A percentile compares a stretch with the other conserved stretches of the same genome.
Conservation (phyloP, 192 early-diverging fungal species). For the Phycomyces nitens region DNA sequence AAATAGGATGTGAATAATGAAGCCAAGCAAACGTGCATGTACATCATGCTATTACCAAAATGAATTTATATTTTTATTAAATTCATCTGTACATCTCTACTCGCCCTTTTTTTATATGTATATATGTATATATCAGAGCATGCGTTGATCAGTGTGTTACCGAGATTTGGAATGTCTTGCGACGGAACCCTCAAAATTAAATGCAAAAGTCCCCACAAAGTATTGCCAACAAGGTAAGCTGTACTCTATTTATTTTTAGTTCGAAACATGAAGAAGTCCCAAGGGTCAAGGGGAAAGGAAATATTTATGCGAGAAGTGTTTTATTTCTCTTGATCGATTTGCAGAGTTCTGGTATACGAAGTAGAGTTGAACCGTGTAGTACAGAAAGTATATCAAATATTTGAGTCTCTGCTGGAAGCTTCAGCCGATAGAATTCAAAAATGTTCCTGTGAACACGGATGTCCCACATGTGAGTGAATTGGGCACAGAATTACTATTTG, state of each 20-base stretch:
- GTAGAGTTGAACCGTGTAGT: constrained; percentile 29
- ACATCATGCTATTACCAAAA: too few relatives aligned
- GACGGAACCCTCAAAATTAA: constrained; percentile 43
- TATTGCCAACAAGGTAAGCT: constrained; percentile 42
- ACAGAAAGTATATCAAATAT: constrained; percentile 37
- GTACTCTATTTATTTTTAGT: too few relatives aligned
- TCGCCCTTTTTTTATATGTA: too few relatives aligned
- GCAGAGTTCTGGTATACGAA: constrained; percentile 49
- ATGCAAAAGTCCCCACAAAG: constrained; percentile 48
- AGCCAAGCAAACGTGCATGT: too few relatives aligned
- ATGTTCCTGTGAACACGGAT: constrained; percentile 48
- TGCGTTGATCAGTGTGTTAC: constrained; percentile 41
- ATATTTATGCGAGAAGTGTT: neutral
- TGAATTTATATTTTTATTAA: too few relatives aligned
- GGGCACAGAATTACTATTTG: neutral
- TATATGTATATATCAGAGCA: constrained; percentile 28
- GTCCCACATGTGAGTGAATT: constrained; percentile 52
- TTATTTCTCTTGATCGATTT: neutral
- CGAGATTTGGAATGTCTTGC: constrained; percentile 25
- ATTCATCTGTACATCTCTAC: too few relatives aligned
- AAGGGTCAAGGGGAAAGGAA: too few relatives aligned
- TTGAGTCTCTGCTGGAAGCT: constrained; percentile 32
- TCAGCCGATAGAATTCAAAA: constrained; percentile 34
- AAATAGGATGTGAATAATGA: neutral
- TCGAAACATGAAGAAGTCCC: too few relatives aligned